Percentiles rank a stretch among this genome's conserved stretches.
phyloP scores from a whole-genome alignment of 352 stramenopile species.

The Pythium phragmiticola region DNA sequence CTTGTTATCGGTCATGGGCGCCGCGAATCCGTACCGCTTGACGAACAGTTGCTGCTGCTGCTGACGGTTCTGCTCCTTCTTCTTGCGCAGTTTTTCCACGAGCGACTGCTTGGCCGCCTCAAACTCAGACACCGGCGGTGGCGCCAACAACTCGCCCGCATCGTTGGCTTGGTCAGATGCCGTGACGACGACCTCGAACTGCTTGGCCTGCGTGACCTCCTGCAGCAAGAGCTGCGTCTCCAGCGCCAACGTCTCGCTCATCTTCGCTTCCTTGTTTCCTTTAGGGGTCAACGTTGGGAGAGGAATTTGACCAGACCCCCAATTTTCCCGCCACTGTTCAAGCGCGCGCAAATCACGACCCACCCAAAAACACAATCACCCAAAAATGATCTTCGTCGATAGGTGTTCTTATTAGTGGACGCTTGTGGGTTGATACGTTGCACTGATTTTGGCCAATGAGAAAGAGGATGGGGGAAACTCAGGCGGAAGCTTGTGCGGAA shows the following conservation, averaged over 20 bases:
- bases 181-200: slow-evolving; percentile 28
- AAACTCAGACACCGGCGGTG: slow-evolving; percentile 38
- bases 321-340: slow-evolving; percentile 16
- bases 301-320: not conserved
- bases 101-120: slow-evolving; percentile 57
- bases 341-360: slow-evolving; percentile 4
- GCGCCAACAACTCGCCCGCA: slow-evolving; percentile 20
- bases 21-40: slow-evolving; percentile 39
- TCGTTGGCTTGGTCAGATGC: not conserved
- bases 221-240: slow-evolving; percentile 81
- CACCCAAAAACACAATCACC: slow-evolving; percentile 5
- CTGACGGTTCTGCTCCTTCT: slow-evolving; percentile 53
- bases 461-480: not conserved
- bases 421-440: not conserved
- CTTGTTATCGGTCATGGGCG: not conserved
- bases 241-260: slow-evolving; percentile 64
- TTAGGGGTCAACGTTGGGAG: not conserved
- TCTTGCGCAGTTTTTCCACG: slow-evolving; percentile 60
- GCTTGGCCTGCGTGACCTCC: slow-evolving; percentile 58
- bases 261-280: slow-evolving; percentile 8
- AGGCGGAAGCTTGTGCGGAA: not conserved
- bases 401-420: too few relatives aligned
- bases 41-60: slow-evolving; percentile 52
- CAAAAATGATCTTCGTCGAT: not conserved
- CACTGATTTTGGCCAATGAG: not conserved